These are phyloP conservation scores for Ceratocystis huliohia DNA, from an alignment of 2,329 filamentous ascomycete species.

Conservation along the genomic window DNA sequence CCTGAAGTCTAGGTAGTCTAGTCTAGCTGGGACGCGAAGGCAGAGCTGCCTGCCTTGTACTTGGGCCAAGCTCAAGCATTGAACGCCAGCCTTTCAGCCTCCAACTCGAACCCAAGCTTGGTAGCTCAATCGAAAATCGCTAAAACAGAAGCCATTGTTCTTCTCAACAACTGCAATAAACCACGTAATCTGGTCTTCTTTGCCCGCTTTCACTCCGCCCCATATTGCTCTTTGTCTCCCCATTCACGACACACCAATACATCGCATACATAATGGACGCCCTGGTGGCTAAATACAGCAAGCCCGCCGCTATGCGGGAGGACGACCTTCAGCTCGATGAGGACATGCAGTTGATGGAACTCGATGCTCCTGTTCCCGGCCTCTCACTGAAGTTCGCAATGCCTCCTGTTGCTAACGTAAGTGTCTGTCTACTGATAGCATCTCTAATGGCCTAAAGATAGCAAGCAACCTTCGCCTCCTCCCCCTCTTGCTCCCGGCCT, in stretches of 20 bases:
- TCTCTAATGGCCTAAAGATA: not conserved
- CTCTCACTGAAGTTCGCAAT: slow-evolving; percentile 90
- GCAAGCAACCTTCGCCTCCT: slow-evolving; percentile 20
- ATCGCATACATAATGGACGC: slow-evolving; percentile 58
- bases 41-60: slow-evolving; percentile 9
- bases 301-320: slow-evolving; percentile 56
- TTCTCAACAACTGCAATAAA: not conserved
- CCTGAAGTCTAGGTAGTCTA: not conserved
- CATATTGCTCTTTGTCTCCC: slow-evolving; percentile 8
- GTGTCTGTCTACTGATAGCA: slow-evolving; percentile 24
- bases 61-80: slow-evolving; percentile 1
- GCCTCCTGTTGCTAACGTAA: slow-evolving; percentile 79
- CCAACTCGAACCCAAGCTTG: not conserved
- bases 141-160: not conserved
- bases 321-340: slow-evolving; percentile 62
- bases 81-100: slow-evolving; percentile 13
- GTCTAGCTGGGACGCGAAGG: slow-evolving; percentile 6
- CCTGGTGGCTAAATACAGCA: slow-evolving; percentile 83
- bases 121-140: not conserved
- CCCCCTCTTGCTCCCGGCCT: not conserved
- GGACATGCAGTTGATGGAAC: slow-evolving; percentile 55
- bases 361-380: slow-evolving; percentile 50
- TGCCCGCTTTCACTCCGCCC: slow-evolving; percentile 8
- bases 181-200: not conserved
- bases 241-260: not conserved